Percentiles rank a stretch among this genome's conserved stretches.
These are phyloP conservation scores for Vanderwaltozyma tropicalis DNA, from an alignment of 805 yeast genomes.

Conservation along the genomic window DNA sequence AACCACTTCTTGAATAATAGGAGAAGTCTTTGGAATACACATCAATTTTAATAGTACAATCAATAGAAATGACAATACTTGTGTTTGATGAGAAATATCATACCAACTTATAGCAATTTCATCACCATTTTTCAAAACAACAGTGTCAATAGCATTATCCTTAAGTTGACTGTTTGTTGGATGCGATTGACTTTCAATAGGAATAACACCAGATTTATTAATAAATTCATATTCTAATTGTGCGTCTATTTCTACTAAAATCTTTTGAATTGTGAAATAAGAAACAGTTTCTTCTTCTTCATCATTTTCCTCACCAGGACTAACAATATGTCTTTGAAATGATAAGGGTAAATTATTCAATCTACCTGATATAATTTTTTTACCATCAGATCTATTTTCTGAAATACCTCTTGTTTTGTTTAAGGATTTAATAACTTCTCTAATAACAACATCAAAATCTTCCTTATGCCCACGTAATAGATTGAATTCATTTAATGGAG, in stretches of 20 bases:
- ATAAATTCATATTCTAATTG: slow-evolving; percentile 29
- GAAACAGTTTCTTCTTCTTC: slow-evolving; percentile 13
- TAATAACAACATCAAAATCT: slow-evolving; percentile 28
- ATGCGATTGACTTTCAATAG: slow-evolving; percentile 25
- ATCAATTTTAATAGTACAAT: slow-evolving; percentile 25
- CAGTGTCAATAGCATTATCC: slow-evolving; percentile 29
- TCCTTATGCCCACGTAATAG: slow-evolving; percentile 29
- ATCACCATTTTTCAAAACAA: slow-evolving; percentile 19
- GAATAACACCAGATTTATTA: slow-evolving; percentile 28
- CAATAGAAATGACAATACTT: slow-evolving; percentile 26
- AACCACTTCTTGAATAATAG: slow-evolving; percentile 27
- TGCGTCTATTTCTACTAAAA: slow-evolving; percentile 25
- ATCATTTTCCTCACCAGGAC: slow-evolving; percentile 2
- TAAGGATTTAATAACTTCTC: slow-evolving; percentile 27
- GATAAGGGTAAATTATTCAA: slow-evolving; percentile 22
- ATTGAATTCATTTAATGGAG: slow-evolving; percentile 28
- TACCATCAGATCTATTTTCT: slow-evolving; percentile 13
- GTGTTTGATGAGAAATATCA: slow-evolving; percentile 31
- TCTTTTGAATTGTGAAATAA: slow-evolving; percentile 26
- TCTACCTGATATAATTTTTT: slow-evolving; percentile 10
- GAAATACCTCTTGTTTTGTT: slow-evolving; percentile 19
- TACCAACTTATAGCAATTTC: slow-evolving; percentile 29
- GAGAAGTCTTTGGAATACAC: slow-evolving; percentile 27
- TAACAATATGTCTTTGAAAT: slow-evolving; percentile 10
- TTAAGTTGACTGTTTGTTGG: slow-evolving; percentile 25